Evolutionary conservation across 1,139 yeast genomes (phyloP).

Genomic region (Scheffersomyces titani): DNA sequence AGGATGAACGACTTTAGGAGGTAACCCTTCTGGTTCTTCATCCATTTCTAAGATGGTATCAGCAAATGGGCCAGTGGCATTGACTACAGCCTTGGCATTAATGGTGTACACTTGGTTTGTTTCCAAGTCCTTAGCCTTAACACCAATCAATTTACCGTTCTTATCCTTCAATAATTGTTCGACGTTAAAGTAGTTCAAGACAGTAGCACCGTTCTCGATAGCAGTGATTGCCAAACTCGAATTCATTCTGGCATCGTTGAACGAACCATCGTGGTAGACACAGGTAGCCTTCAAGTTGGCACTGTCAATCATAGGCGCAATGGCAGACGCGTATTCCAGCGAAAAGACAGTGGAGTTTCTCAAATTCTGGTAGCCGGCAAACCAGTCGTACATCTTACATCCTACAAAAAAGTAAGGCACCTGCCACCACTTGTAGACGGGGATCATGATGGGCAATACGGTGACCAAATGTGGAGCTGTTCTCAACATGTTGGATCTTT

Average conservation of each 20-base stretch:
- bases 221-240: conserved; percentile 86
- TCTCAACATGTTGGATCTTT: conserved; percentile 83
- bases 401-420: conserved; percentile 93
- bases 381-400: conserved; percentile 87
- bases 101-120: conserved; percentile 62
- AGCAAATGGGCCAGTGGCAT: conserved; percentile 94
- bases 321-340: conserved; percentile 64
- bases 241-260: conserved; percentile 91
- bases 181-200: conserved; percentile 84
- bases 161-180: conserved; percentile 68
- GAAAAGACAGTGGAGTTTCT: conserved; percentile 76
- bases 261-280: conserved; percentile 93
- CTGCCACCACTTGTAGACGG: conserved; percentile 95
- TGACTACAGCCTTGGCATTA: conserved; percentile 74
- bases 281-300: conserved; percentile 83
- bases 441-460: conserved; percentile 90
- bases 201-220: conserved; percentile 84
- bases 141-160: conserved; percentile 67
- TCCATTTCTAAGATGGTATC: conserved; percentile 89
- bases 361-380: conserved; percentile 88
- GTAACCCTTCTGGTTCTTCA: conserved; percentile 63
- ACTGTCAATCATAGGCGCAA: conserved; percentile 87
- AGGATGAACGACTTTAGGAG: conserved; percentile 49
- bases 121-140: conserved; percentile 72
- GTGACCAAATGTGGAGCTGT: conserved; percentile 93